Evolutionary conservation across 225 moss, liverwort and hornwort species (phyloP).

Genomic region (Marchantia paleacea): DNA sequence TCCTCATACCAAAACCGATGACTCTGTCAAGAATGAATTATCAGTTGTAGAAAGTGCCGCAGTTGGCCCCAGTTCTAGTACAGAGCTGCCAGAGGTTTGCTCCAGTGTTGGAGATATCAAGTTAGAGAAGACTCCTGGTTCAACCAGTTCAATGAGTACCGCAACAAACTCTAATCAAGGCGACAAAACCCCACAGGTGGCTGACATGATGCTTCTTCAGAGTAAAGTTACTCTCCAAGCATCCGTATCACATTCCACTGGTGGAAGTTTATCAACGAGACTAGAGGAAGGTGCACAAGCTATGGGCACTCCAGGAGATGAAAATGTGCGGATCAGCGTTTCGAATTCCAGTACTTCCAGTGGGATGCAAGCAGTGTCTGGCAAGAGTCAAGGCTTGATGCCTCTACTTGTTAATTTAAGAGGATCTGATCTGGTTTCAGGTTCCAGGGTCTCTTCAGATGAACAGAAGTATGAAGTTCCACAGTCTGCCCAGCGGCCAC

Average conservation of each 20-base stretch:
- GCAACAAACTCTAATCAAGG: conserved; percentile 31
- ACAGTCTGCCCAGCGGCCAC: conserved; percentile 8
- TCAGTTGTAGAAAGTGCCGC: conserved; percentile 38
- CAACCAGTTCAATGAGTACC: conserved; percentile 34
- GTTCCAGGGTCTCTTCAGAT: conserved; percentile 33
- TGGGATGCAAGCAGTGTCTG: conserved; percentile 30
- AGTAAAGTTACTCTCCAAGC: conserved; percentile 40
- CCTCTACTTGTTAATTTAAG: conserved; percentile 27
- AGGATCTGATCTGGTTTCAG: conserved; percentile 35
- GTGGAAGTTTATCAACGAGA: conserved; percentile 9
- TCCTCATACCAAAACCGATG: conserved; percentile 18
- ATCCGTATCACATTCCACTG: conserved; percentile 26
- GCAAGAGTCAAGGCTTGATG: conserved; percentile 37
- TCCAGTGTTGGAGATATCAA: conserved; percentile 26
- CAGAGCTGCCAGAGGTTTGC: conserved; percentile 27
- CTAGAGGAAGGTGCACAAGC: conserved; percentile 25
- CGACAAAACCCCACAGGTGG: conserved; percentile 36
- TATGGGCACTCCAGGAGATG: conserved; percentile 6
- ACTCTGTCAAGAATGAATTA: conserved; percentile 34
- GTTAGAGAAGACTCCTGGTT: conserved; percentile 28
- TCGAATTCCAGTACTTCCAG: conserved; percentile 26
- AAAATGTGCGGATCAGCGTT: conserved; percentile 18
- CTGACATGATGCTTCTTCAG: conserved; percentile 45
- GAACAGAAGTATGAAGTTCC: conserved; percentile 43
- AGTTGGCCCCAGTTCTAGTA: conserved; percentile 25